phyloP scores from a whole-genome alignment of 331 rosid genomes.

The Dryas integrifolia region DNA sequence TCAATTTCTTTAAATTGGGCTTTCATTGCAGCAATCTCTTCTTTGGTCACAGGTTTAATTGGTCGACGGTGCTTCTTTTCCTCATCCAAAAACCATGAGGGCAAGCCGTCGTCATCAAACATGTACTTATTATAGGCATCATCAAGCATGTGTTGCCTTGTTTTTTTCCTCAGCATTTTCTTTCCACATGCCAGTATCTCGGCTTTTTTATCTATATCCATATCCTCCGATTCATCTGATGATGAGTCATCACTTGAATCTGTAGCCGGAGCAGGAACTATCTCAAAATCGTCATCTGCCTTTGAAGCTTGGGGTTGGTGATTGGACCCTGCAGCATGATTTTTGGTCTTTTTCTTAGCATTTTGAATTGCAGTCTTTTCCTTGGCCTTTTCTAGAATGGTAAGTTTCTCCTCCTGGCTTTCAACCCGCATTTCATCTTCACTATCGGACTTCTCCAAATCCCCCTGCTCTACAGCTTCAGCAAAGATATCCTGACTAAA shows the following conservation, averaged over 20 bases:
- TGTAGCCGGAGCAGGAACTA: conserved; percentile 78
- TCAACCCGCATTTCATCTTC: conserved; percentile 69
- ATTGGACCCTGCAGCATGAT: conserved; percentile 21
- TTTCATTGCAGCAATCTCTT: conserved; percentile 72
- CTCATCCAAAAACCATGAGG: conserved; percentile 85
- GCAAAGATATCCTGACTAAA: conserved; percentile 85
- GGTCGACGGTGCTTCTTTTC: conserved; percentile 71
- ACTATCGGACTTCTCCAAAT: conserved; percentile 43
- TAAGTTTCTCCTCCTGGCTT: conserved; percentile 18
- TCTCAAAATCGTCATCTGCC: conserved; percentile 55
- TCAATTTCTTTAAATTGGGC: conserved; percentile 85
- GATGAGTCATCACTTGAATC: conserved; percentile 83
- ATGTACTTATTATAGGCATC: conserved; percentile 79
- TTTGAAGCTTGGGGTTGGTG: conserved; percentile 34
- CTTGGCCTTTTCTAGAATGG: conserved; percentile 30
- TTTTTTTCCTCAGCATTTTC: conserved; percentile 80
- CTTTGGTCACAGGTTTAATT: conserved; percentile 74
- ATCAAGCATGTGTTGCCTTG: conserved; percentile 60
- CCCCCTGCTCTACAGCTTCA: conserved; percentile 76
- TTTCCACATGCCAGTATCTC: conserved; percentile 78
- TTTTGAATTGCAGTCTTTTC: conserved; percentile 28
- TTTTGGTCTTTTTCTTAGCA: background rate
- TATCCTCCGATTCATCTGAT: conserved; percentile 56
- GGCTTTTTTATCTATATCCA: conserved; percentile 52
- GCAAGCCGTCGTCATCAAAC: conserved; percentile 76